Base-by-base conservation (phyloP, 768 basidiomycete genomes). In the Xerocomus potaroensis region DNA sequence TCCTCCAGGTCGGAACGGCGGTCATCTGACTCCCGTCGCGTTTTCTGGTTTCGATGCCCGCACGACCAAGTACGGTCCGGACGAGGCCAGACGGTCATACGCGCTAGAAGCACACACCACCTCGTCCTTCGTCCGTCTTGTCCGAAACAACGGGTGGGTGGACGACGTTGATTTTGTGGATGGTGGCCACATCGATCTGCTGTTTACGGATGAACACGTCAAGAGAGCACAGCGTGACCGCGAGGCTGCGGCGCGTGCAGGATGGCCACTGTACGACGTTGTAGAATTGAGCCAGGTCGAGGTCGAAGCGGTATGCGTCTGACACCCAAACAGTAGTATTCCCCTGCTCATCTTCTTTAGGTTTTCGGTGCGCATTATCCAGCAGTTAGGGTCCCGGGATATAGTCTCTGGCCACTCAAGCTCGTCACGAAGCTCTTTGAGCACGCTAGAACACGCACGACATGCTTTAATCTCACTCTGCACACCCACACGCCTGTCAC, bases 321-420 rank as follows among this genome's bases (percentile, higher is more conserved):
- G n/a, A n/a, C n/a, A n/a, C n/a, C n/a, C n/a, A n/a, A n/a, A n/a
- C n/a, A n/a, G n/a, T n/a, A n/a, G n/a, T n/a, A n/a, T n/a, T n/a
- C n/a, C n/a, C 8, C 16, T 21, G 8, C 11, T 23, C 10, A 18
- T 11, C 49, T 21, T 12, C n/a, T 3, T 30, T 8, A 3, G 29
- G n/a, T 27, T 27, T 6, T 27, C 26, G 67, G 66, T 31, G 65
- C 77, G 1, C 62, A 66, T 5, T 77, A 78, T 60, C 76, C 84
- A 0, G 85, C 66, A 1, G 67, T 80, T 27, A 69, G 69, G 38
- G 65, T 67, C 18, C 76, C 74, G 1, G 83, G 75, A 0, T 64
- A 81, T 59, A 92, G 89, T 53, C 64, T 91, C 22, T 91, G 83
- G 81, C 87, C 87, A 0, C 75, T 83, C 57, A 93, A 92, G 57